Evolutionary conservation across 192 early-diverging fungal species (phyloP), one percentile per base, ranked within the genome.

Genomic region (Coemansia sp.): DNA sequence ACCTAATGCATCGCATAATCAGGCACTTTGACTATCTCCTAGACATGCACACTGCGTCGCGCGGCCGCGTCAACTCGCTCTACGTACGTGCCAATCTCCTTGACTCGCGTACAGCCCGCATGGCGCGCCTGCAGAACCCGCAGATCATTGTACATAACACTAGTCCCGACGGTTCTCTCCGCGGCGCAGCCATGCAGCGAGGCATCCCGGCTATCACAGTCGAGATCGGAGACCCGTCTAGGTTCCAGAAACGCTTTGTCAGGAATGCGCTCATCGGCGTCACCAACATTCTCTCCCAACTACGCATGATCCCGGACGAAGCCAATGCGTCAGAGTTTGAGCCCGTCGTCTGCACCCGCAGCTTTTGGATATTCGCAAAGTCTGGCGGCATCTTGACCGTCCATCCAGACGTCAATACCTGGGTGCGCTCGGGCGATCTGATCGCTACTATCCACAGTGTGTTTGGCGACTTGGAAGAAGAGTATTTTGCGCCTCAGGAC

Each of bases 61-160:
- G 90, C 67, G 95, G 95, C 3, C 79, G 95, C 23, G 87, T 91
- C 13, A 96, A 96, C 77, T 92, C 90, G 0, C 90, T 92, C 50
- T 96, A 96, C 82, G 95, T 96, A 13, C 81, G 95, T 28, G 86
- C 89, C 64, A 91, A 96, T 63, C 90, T 96, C 90, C 90, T 91
- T 55, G 90, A 95, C 74, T 71, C 88, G 0, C 84, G 82, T 3
- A 86, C 89, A 3, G 84, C 88, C 2, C 84, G 85, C 8, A 87
- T 96, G 89, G 94, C 93, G 14, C 89, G 90, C 10, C 78, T 96
- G 26, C 93, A 95, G 75, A 91, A 96, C 61, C 95, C 95, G 14
- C 94, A 92, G 85, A 90, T 90, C 76, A 90, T 90, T 66, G 89
- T 90, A 1, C 89, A 90, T 75, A 90, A 90, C 68, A 87, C 87